Evolutionary conservation across 176 grass and related monocot species (phyloP).

Genomic region (Eleusine coracana): DNA sequence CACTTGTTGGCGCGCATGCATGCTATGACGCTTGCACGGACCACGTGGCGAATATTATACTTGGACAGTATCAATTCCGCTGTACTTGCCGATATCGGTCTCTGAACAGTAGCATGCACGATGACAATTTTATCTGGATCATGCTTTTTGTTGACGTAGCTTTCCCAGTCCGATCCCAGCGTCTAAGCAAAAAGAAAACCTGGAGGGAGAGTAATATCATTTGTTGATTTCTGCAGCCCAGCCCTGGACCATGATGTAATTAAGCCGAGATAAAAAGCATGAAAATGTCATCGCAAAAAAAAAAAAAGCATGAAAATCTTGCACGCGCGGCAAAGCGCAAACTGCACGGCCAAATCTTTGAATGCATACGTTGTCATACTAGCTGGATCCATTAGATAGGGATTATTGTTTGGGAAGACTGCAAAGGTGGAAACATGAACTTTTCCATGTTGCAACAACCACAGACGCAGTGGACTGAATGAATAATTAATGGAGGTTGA

Average conservation of each 20-base stretch:
- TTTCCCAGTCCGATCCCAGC: too few relatives aligned
- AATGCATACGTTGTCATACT: background rate
- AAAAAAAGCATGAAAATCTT: background rate
- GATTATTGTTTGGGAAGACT: background rate
- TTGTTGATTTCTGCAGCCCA: background rate
- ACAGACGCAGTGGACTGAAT: constrained; percentile 32
- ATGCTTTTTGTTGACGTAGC: too few relatives aligned
- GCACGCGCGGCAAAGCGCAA: background rate
- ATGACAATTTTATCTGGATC: background rate
- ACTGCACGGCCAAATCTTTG: background rate
- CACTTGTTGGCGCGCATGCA: background rate
- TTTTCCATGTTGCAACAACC: constrained; percentile 43
- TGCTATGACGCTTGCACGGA: background rate
- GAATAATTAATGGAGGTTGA: background rate
- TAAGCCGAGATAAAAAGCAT: background rate
- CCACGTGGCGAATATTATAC: background rate
- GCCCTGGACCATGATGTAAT: background rate
- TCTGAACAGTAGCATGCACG: constrained; percentile 21
- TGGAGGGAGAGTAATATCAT: too few relatives aligned
- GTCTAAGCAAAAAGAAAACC: too few relatives aligned
- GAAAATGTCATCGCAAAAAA: background rate
- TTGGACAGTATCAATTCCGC: constrained; percentile 9
- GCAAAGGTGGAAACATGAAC: constrained; percentile 1
- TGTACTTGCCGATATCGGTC: background rate
- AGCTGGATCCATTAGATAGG: background rate